These are phyloP conservation scores for Myriosclerotinia scirpicola DNA, from an alignment of 2,329 filamentous ascomycete species.

Conservation along the genomic window DNA sequence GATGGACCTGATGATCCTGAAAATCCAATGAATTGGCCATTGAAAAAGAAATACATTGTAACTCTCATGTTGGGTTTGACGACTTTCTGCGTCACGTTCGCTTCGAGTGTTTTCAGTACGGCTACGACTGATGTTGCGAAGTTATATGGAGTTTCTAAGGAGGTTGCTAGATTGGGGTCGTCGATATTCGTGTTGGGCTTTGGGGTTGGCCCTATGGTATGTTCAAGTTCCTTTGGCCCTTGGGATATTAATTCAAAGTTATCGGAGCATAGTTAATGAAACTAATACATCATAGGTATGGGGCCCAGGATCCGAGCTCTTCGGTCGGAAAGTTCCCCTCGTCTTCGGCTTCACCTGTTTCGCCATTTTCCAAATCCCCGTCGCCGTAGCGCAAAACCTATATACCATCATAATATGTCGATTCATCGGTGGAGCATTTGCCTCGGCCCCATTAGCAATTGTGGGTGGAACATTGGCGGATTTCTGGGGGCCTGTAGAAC, in stretches of 20 bases:
- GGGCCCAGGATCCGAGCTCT: slow-evolving; percentile 59
- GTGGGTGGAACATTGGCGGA: slow-evolving; percentile 82
- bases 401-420: slow-evolving; percentile 73
- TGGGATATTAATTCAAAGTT: background rate
- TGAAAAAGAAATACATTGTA: slow-evolving; percentile 75
- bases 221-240: slow-evolving; percentile 12
- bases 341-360: slow-evolving; percentile 55
- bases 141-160: slow-evolving; percentile 66
- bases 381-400: slow-evolving; percentile 74
- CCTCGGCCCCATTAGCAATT: slow-evolving; percentile 83
- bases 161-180: slow-evolving; percentile 71
- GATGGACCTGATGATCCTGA: slow-evolving; percentile 58
- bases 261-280: slow-evolving; percentile 29
- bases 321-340: slow-evolving; percentile 60
- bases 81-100: slow-evolving; percentile 66
- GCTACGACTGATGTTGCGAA: slow-evolving; percentile 64
- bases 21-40: slow-evolving; percentile 85
- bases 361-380: slow-evolving; percentile 77
- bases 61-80: slow-evolving; percentile 81
- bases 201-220: slow-evolving; percentile 67
- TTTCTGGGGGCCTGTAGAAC: slow-evolving; percentile 80
- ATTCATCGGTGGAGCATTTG: slow-evolving; percentile 77
- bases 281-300: slow-evolving; percentile 24
- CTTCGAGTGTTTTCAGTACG: slow-evolving; percentile 74
- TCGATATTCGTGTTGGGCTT: slow-evolving; percentile 81